Conservation (phyloP, 129 eudicot species). For the Flaveria brownii region DNA sequence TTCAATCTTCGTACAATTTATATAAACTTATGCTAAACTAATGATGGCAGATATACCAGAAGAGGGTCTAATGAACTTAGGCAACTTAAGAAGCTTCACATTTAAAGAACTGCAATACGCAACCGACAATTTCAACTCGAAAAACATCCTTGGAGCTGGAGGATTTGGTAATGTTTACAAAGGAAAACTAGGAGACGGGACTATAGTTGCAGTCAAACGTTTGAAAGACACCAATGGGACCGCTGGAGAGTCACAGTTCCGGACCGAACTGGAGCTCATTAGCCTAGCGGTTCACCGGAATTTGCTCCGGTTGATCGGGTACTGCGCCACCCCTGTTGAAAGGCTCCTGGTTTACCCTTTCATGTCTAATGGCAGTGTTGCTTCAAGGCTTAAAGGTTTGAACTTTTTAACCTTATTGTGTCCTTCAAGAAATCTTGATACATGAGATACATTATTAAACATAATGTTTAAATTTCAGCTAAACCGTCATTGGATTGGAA, state of each 20-base stretch:
- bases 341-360: conserved; percentile 73
- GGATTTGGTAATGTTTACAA: conserved; percentile 80
- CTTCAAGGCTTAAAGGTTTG: conserved; percentile 40
- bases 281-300: conserved; percentile 83
- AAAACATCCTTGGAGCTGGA: conserved; percentile 63
- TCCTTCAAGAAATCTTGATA: neutral
- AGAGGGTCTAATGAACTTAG: conserved; percentile 19
- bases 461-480: neutral
- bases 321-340: conserved; percentile 80
- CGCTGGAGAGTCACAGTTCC: conserved; percentile 71
- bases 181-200: conserved; percentile 63
- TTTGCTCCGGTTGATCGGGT: conserved; percentile 65
- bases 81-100: conserved; percentile 57
- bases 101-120: conserved; percentile 72
- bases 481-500: conserved; percentile 81
- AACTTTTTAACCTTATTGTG: conserved; percentile 3
- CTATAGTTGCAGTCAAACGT: conserved; percentile 70
- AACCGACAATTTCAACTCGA: conserved; percentile 58
- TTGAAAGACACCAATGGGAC: conserved; percentile 59
- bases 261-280: conserved; percentile 69
- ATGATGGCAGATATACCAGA: conserved; percentile 12
- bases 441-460: too few relatives aligned
- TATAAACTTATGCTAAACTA: neutral
- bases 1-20: conserved; percentile 1
- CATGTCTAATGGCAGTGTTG: conserved; percentile 83